Conservation (phyloP, 331 rosid genomes). For the Acacia pycnantha region DNA sequence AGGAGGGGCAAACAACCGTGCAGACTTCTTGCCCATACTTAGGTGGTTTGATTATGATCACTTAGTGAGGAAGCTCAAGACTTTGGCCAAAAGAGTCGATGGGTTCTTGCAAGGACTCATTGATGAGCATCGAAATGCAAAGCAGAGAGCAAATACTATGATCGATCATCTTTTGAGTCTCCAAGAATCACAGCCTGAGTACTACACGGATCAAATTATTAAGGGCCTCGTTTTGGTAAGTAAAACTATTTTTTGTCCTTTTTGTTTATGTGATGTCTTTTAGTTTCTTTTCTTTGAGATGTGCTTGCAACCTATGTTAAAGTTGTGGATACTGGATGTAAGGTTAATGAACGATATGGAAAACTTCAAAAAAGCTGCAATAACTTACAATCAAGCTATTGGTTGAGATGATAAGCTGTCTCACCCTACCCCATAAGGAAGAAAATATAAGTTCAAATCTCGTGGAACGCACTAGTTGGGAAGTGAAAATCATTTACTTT, state of each 20-base stretch:
- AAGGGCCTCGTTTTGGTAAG: neutral
- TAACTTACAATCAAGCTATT: too few species aligned
- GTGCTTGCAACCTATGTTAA: neutral
- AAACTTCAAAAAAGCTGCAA: neutral
- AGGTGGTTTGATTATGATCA: neutral
- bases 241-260: neutral
- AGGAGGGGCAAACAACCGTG: neutral
- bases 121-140: neutral
- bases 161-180: neutral
- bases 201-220: neutral
- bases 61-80: neutral
- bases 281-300: neutral
- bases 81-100: neutral
- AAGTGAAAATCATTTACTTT: too few species aligned
- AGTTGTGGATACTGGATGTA: neutral
- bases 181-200: neutral
- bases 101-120: slow-evolving; percentile 12
- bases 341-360: neutral
- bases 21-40: neutral
- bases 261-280: neutral
- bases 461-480: too few species aligned
- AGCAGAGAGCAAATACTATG: neutral
- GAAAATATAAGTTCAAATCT: too few species aligned
- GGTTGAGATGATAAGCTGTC: too few species aligned
- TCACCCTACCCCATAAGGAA: too few species aligned